These are phyloP conservation scores for Arabidopsis suecica DNA, from an alignment of 345 rosid species.

Conservation along the genomic window DNA sequence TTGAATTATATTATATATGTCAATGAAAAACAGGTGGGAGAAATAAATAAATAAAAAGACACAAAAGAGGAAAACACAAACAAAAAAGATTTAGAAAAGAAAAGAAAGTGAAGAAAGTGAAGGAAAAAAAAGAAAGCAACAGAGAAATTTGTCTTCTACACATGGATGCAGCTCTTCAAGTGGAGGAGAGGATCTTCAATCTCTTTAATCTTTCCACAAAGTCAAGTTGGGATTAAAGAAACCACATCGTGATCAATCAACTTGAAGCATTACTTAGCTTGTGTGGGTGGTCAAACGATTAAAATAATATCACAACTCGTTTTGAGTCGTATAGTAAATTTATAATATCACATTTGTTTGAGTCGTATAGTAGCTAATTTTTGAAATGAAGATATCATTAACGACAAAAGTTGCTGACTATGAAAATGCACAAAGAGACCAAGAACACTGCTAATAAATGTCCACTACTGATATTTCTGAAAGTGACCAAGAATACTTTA, in stretches of 20 bases:
- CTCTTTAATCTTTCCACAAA: neutral
- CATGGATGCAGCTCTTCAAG: neutral
- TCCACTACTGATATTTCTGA: neutral
- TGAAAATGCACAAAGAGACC: neutral
- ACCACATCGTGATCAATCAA: neutral
- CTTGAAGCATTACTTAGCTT: neutral
- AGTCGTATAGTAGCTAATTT: neutral
- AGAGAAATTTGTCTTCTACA: neutral
- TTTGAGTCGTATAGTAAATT: neutral
- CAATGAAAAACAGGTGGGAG: neutral
- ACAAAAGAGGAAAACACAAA: neutral
- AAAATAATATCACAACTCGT: neutral
- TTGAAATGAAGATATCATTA: neutral
- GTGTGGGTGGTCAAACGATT: neutral
- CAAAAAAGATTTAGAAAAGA: neutral
- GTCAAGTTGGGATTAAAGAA: conserved; percentile 15
- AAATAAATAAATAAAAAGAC: neutral
- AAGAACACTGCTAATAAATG: neutral
- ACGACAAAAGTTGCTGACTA: neutral
- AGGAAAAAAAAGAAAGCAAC: neutral
- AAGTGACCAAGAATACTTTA: neutral
- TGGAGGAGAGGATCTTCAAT: conserved; percentile 20
- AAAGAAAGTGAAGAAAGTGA: neutral
- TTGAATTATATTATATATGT: neutral
- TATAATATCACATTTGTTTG: too few relatives aligned